Conservation (phyloP, 306 rosid genomes). For the Lathyrus sativus region DNA sequence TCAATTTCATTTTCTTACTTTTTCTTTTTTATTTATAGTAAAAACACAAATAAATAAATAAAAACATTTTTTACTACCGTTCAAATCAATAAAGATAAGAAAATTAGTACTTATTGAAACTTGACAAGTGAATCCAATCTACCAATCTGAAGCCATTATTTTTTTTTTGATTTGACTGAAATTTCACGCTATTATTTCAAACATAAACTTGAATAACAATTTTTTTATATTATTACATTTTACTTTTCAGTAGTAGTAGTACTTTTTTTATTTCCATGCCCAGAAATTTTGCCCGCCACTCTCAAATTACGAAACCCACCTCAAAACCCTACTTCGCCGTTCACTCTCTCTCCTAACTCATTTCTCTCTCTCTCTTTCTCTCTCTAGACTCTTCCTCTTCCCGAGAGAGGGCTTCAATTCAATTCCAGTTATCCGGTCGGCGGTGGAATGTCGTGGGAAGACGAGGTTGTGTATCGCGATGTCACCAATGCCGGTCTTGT, state of each 20-base stretch:
- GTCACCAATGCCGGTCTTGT: constrained; percentile 80
- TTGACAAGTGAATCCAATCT: no score
- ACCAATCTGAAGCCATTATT: no score
- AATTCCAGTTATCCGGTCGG: constrained; percentile 6
- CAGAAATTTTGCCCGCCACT: constrained; percentile 22
- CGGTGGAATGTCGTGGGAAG: constrained; percentile 72
- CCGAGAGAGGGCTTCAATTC: constrained; percentile 12
- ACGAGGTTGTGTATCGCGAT: constrained; percentile 77
- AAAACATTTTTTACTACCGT: no score
- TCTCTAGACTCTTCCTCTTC: neutral
- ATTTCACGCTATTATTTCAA: neutral
- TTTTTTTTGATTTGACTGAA: neutral
- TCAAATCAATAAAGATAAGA: no score
- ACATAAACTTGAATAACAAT: neutral
- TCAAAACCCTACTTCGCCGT: constrained; percentile 23
- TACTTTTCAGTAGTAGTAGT: neutral
- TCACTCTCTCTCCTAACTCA: neutral
- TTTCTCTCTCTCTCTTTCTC: neutral
- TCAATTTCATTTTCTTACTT: no score
- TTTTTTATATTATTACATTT: neutral
- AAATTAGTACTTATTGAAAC: no score
- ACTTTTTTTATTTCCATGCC: neutral
- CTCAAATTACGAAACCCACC: constrained; percentile 17
- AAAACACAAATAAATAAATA: no score
- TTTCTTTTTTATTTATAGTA: no score